Percentiles rank a stretch among this genome's conserved stretches.
Conservation (phyloP, 2,329 filamentous ascomycete species). For the Conoideocrella luteorostrata region DNA sequence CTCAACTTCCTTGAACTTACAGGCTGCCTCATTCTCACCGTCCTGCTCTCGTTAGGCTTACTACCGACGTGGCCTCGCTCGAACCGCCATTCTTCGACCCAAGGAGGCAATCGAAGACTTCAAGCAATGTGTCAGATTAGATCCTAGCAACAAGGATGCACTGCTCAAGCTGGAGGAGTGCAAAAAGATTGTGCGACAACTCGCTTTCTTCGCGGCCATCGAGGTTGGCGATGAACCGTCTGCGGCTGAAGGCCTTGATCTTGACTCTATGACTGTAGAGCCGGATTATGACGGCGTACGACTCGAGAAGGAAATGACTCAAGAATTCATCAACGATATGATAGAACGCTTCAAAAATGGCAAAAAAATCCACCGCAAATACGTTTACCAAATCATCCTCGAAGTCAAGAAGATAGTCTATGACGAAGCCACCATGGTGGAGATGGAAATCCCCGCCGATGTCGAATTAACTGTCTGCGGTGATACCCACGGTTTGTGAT, state of each 20-base stretch:
- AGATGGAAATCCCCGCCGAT: slow-evolving; percentile 73
- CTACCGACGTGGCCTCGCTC: slow-evolving; percentile 86
- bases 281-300: slow-evolving; percentile 76
- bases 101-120: slow-evolving; percentile 88
- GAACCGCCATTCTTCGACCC: slow-evolving; percentile 83
- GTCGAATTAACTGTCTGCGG: slow-evolving; percentile 88
- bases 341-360: slow-evolving; percentile 90
- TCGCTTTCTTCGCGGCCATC: slow-evolving; percentile 92
- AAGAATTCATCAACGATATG: slow-evolving; percentile 98
- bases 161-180: slow-evolving; percentile 87
- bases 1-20: neutral
- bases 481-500: slow-evolving; percentile 80
- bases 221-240: slow-evolving; percentile 89
- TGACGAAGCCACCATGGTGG: slow-evolving; percentile 94
- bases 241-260: slow-evolving; percentile 80
- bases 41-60: slow-evolving; percentile 58
- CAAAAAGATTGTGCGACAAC: slow-evolving; percentile 86
- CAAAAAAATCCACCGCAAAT: slow-evolving; percentile 93
- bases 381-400: slow-evolving; percentile 92
- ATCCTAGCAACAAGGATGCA: slow-evolving; percentile 83
- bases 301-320: slow-evolving; percentile 78
- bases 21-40: too few species aligned
- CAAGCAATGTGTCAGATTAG: slow-evolving; percentile 80
- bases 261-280: slow-evolving; percentile 80
- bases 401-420: slow-evolving; percentile 85